phyloP scores from a whole-genome alignment of 2,329 filamentous ascomycete species.

The Microdochium trichocladiopsis region DNA sequence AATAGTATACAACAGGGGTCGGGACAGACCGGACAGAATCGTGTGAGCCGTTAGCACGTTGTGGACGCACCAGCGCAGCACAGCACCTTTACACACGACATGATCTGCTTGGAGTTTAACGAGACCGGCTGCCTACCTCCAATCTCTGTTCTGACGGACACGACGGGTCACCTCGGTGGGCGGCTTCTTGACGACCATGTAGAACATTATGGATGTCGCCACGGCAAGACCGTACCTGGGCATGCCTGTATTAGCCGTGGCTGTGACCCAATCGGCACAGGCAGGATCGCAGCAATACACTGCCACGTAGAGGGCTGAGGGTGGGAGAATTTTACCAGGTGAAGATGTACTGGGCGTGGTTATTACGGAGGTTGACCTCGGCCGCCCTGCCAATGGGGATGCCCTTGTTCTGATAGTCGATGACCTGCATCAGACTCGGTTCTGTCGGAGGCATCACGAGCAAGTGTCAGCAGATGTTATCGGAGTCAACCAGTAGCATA shows the following conservation, averaged over 20 bases:
- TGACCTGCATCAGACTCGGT: slow-evolving; percentile 69
- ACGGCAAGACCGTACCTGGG: slow-evolving; percentile 75
- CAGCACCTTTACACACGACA: too few species aligned
- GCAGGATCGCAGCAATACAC: too few species aligned
- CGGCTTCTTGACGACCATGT: slow-evolving; percentile 88
- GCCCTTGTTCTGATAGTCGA: slow-evolving; percentile 71
- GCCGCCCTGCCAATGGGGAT: slow-evolving; percentile 83
- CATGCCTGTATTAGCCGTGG: slow-evolving; percentile 7
- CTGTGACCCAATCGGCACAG: too few species aligned
- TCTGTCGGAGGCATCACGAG: slow-evolving; percentile 36
- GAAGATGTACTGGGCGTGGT: slow-evolving; percentile 97
- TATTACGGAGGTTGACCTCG: slow-evolving; percentile 91
- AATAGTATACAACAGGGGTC: not conserved
- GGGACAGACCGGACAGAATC: not conserved
- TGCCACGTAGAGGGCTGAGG: not conserved
- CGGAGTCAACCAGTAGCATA: slow-evolving; percentile 1
- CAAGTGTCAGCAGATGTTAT: not conserved
- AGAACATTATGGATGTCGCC: slow-evolving; percentile 92
- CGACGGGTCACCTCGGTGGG: slow-evolving; percentile 64
- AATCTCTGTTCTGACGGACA: slow-evolving; percentile 69
- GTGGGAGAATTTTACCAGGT: slow-evolving; percentile 66
- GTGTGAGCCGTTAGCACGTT: too few species aligned
- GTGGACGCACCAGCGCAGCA: too few species aligned
- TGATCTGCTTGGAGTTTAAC: too few species aligned
- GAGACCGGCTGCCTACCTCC: slow-evolving; percentile 42